Conservation (phyloP, 1,284 basidiomycete species). For the Ganoderma lucidum region DNA sequence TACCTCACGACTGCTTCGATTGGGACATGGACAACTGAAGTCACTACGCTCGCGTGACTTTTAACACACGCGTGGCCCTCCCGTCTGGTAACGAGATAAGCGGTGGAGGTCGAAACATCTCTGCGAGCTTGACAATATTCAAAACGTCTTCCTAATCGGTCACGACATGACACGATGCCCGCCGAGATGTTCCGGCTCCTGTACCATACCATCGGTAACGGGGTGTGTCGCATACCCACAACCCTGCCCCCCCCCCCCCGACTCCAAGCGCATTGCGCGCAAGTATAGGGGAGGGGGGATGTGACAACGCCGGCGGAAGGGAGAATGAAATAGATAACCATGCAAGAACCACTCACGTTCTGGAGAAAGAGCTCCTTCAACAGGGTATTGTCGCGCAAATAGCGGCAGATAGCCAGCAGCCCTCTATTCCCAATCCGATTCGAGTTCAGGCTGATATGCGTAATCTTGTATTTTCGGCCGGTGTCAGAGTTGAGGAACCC, state of each 20-base stretch:
- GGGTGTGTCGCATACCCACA: background rate
- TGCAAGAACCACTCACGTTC: constrained; percentile 53
- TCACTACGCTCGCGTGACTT: background rate
- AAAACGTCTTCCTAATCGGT: background rate
- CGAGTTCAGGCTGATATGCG: constrained; percentile 63
- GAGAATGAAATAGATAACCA: background rate
- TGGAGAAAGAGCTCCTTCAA: constrained; percentile 61
- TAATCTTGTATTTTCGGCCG: constrained; percentile 56
- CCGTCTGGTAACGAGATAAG: background rate
- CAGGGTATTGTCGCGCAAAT: constrained; percentile 55
- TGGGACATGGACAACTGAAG: too few relatives aligned
- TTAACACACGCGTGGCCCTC: background rate
- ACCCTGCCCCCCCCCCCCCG: background rate
- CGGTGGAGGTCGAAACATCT: background rate
- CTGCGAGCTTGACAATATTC: background rate
- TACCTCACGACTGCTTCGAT: background rate
- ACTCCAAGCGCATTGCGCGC: background rate
- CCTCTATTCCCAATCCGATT: constrained; percentile 64
- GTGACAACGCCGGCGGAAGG: background rate
- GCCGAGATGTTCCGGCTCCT: background rate
- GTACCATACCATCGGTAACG: background rate
- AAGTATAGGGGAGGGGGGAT: background rate
- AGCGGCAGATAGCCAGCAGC: constrained; percentile 59
- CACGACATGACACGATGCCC: background rate
- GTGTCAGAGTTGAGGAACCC: constrained; percentile 57